Percentiles rank a stretch among this genome's conserved stretches.
phyloP scores from a whole-genome alignment of 2,329 filamentous ascomycete species.

The Pseudocercospora pini-densiflorae region DNA sequence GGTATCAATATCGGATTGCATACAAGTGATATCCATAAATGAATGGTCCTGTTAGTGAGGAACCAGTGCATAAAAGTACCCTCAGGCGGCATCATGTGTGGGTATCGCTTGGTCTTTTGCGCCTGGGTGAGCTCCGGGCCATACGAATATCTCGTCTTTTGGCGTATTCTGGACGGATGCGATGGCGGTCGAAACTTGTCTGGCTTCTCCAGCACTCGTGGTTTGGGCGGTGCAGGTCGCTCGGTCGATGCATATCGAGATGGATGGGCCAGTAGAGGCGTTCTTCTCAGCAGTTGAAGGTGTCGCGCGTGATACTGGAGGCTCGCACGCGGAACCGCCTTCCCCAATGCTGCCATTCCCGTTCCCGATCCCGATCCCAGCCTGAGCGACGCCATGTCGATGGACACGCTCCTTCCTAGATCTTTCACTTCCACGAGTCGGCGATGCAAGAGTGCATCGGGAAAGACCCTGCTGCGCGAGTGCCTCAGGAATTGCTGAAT shows the following conservation, averaged over 20 bases:
- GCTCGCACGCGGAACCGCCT: constrained; percentile 24
- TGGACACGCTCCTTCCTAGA: background rate
- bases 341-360: background rate
- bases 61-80: constrained; percentile 86
- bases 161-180: constrained; percentile 72
- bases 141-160: constrained; percentile 67
- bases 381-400: constrained; percentile 17
- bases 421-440: background rate
- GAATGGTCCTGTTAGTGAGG: constrained; percentile 74
- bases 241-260: constrained; percentile 39
- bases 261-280: constrained; percentile 10
- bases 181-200: constrained; percentile 91
- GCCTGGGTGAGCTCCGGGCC: constrained; percentile 70
- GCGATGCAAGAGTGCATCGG: background rate
- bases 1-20: constrained; percentile 33
- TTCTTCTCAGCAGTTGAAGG: constrained; percentile 22
- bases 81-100: constrained; percentile 83
- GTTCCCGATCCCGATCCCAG: background rate
- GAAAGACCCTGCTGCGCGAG: constrained; percentile 1
- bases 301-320: constrained; percentile 36
- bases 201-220: constrained; percentile 80
- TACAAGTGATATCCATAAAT: constrained; percentile 85
- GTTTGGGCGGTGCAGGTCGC: constrained; percentile 54
- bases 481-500: constrained; percentile 7
- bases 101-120: constrained; percentile 76